A percentile compares a stretch with the other conserved stretches of the same genome.
Conservation (phyloP, 495 filamentous ascomycete genomes). For the Lepidopterella palustris region DNA sequence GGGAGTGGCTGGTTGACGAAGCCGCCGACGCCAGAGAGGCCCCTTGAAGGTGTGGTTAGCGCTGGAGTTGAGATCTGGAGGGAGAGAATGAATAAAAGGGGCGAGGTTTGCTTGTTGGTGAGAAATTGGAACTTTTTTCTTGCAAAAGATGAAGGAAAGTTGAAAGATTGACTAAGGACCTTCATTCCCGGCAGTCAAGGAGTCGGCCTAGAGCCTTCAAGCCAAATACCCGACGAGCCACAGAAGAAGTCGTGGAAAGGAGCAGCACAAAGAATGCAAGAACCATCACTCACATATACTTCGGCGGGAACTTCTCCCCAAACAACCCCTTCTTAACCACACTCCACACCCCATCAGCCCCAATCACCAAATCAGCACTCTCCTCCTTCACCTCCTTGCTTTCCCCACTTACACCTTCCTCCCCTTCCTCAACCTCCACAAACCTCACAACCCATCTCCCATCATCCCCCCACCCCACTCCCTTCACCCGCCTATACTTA, state of each 20-base stretch:
- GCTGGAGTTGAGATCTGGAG: no score
- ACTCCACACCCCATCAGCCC: conserved; percentile 56
- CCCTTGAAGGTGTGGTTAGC: no score
- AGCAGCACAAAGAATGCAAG: background rate
- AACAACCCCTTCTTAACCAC: conserved; percentile 43
- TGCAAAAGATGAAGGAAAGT: no score
- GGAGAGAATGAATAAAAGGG: no score
- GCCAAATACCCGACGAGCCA: background rate
- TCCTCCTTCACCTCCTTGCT: conserved; percentile 22
- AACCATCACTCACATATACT: conserved; percentile 38
- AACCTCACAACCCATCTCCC: conserved; percentile 27
- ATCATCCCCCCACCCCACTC: conserved; percentile 2
- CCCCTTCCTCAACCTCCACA: conserved; percentile 27
- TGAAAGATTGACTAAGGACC: no score
- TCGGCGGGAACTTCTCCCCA: conserved; percentile 37
- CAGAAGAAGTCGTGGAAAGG: no score
- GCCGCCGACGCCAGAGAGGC: conserved; percentile 49
- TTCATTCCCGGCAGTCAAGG: no score
- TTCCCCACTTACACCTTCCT: conserved; percentile 31
- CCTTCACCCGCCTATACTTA: conserved; percentile 14
- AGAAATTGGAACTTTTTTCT: no score
- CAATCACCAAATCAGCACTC: conserved; percentile 50
- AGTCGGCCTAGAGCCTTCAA: background rate
- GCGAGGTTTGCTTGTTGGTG: no score
- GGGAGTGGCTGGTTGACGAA: conserved; percentile 40